phyloP scores from a whole-genome alignment of 306 rosid genomes.

The Begonia peltatifolia region DNA sequence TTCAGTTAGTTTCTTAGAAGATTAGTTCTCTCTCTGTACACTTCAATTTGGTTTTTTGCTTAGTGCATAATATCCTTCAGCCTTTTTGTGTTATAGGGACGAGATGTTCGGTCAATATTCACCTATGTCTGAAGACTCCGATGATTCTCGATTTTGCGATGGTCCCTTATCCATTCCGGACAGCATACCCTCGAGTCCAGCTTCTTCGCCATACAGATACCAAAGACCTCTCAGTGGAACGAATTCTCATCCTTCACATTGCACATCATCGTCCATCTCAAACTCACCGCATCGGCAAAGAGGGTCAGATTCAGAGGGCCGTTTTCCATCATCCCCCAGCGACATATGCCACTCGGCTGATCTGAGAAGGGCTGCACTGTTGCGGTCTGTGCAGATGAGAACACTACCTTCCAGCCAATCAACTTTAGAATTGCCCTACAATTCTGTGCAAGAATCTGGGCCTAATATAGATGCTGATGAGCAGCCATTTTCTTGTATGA shows the following conservation, averaged over 20 bases:
- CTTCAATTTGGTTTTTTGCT: too few species aligned
- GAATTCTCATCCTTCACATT: conserved; percentile 36
- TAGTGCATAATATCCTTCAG: not conserved
- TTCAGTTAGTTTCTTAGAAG: too few species aligned
- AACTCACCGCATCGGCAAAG: conserved; percentile 75
- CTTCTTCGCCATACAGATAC: conserved; percentile 57
- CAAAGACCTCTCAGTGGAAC: conserved; percentile 38
- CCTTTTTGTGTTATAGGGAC: conserved; percentile 38
- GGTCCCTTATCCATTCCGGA: conserved; percentile 37
- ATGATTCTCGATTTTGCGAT: conserved; percentile 69
- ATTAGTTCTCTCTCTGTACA: too few species aligned
- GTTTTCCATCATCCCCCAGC: conserved; percentile 96
- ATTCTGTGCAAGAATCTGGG: conserved; percentile 50
- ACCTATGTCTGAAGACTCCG: conserved; percentile 97
- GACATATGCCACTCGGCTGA: conserved; percentile 98
- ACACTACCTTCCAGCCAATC: conserved; percentile 53
- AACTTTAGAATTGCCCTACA: conserved; percentile 41
- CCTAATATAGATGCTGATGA: conserved; percentile 58
- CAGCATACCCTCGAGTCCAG: conserved; percentile 73
- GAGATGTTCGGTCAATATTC: conserved; percentile 71
- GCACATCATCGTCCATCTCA: conserved; percentile 21
- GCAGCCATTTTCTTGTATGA: conserved; percentile 45
- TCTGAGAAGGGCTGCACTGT: conserved; percentile 86
- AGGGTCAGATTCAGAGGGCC: conserved; percentile 88
- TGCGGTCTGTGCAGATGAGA: conserved; percentile 96